A percentile compares a stretch with the other conserved stretches of the same genome.
Evolutionary conservation across 371 early-diverging fungal species (phyloP).

Genomic region (Rozella allomycis): DNA sequence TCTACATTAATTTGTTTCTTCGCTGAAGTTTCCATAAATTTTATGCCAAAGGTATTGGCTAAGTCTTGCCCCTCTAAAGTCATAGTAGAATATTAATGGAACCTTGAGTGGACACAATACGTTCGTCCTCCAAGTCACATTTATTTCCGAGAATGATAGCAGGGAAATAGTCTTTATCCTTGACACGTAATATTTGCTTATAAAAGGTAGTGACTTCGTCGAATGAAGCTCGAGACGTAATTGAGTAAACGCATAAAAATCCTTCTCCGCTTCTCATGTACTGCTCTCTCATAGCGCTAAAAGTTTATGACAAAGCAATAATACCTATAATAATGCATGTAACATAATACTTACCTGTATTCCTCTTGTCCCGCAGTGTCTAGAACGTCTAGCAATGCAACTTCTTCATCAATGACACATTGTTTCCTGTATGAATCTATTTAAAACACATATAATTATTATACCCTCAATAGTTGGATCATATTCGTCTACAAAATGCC

Average conservation of each 20-base stretch:
- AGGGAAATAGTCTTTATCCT: constrained; percentile 58
- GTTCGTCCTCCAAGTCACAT: constrained; percentile 58
- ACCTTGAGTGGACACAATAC: constrained; percentile 50
- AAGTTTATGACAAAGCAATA: background rate
- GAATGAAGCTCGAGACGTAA: constrained; percentile 48
- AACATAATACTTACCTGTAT: too few species aligned
- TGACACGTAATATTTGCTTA: constrained; percentile 54
- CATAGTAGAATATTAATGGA: background rate
- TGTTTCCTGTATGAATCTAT: constrained; percentile 82
- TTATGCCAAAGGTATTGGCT: constrained; percentile 48
- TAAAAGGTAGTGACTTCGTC: constrained; percentile 53
- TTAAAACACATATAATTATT: too few species aligned
- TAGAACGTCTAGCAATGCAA: constrained; percentile 61
- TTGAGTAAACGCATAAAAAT: constrained; percentile 60
- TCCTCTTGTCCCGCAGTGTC: constrained; percentile 90
- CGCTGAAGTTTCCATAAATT: constrained; percentile 80
- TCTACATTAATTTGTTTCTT: constrained; percentile 71
- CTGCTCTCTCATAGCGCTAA: constrained; percentile 56
- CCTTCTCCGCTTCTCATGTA: constrained; percentile 76
- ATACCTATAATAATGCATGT: background rate
- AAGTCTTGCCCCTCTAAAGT: constrained; percentile 51
- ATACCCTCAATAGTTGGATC: constrained; percentile 88
- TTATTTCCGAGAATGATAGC: constrained; percentile 86
- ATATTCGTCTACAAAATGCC: constrained; percentile 72
- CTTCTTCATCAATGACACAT: constrained; percentile 56